Evolutionary conservation across 306 rosid genomes (phyloP).

Genomic region (Crotalaria pallida): DNA sequence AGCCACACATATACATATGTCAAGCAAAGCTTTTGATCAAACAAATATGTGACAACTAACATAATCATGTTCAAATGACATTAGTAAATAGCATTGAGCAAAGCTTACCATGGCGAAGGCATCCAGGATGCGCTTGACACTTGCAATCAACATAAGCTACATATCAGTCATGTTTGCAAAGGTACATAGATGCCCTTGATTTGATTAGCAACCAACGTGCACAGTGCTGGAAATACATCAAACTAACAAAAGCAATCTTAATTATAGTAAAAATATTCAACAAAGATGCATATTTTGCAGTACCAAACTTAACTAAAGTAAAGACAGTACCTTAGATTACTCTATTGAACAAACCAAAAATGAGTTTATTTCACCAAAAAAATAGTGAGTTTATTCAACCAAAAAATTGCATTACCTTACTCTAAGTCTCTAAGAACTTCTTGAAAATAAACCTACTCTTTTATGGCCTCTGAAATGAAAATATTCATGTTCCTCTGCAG

Average conservation of each 20-base stretch:
- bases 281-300: no score
- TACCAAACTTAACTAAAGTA: no score
- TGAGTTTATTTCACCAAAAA: no score
- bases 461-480: no score
- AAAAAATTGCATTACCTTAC: no score
- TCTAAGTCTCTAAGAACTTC: no score
- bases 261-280: no score
- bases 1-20: constrained; percentile 8
- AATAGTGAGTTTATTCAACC: no score
- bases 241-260: constrained; percentile 61
- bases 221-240: constrained; percentile 84
- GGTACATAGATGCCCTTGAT: constrained; percentile 64
- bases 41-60: constrained; percentile 5
- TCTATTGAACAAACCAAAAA: no score
- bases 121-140: constrained; percentile 70
- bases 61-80: constrained; percentile 6
- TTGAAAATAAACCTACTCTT: no score
- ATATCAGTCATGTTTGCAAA: constrained; percentile 90
- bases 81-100: background rate
- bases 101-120: constrained; percentile 90
- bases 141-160: constrained; percentile 66
- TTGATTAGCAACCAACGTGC: constrained; percentile 78
- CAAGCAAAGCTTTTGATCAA: background rate
- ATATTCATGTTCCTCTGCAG: no score
- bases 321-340: no score